Base-by-base conservation (phyloP, 495 filamentous ascomycete species). In the Xanthoparmelia taractica region DNA sequence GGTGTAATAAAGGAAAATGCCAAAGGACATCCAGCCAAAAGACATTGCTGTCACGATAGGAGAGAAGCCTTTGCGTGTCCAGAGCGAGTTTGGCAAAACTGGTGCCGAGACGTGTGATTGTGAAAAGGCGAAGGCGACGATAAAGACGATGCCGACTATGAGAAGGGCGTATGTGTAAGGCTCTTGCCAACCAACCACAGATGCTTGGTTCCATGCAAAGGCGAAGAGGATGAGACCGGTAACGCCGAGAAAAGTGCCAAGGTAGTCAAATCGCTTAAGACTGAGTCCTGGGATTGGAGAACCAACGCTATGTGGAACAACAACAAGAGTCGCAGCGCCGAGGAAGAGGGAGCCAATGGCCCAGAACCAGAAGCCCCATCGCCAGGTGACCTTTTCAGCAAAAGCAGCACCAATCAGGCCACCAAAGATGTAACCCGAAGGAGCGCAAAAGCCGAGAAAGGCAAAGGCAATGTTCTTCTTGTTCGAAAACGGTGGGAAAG, bases 201-300 rank as follows among this genome's bases (percentile, higher is more conserved):
- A 74, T 0, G 75, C 85, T 64, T 87, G 84, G 62, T 87, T 88
- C 82, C 78, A 84, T 0, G 82, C 74, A 61, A 85, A 78, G 64
- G 85, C 85, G 70, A 85, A 72, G 5, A 88, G 72, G 3, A 86
- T 69, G 25, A 90, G 72, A n/a, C 73, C 82, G 2, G 72, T 65
- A 2, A 88, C 78, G 29, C 85, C 85, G 8, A 74, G 72, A 1
- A 75, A 34, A 11, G 74, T 76, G 2, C 84, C 85, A 0, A 76
- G 33, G 13, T 75, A 65, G 67, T 90, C 87, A 13, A 86, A 65
- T 8, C 73, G 68, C 33, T 71, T 64, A 41, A 76, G 57, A 23
- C 48, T 65, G 45, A 67, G 62, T 8, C 55, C 45, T 33, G 38
- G 48, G 37, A 69, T 59, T 43, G 63, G 67, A 65, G 67, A 62